Percentiles rank a stretch among this genome's conserved stretches.
Conservation (phyloP, 768 basidiomycete genomes). For the Exidia glandulosa region DNA sequence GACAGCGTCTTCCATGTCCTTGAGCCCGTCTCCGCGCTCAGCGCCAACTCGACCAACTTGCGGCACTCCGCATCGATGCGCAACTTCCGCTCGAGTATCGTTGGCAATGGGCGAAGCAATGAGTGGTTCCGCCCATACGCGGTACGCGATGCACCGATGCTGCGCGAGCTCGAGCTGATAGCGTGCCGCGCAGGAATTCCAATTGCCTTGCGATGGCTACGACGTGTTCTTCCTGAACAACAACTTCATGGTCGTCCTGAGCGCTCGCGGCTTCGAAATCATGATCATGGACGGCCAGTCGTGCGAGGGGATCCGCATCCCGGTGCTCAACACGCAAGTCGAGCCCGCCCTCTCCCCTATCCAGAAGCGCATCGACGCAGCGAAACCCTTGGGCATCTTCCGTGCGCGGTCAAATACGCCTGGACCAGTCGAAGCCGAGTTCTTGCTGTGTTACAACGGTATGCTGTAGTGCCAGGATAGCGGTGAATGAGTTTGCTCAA, state of each 20-base stretch:
- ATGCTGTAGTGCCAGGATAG: too few relatives aligned
- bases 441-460: constrained; percentile 30
- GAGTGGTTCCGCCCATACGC: constrained; percentile 34
- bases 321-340: constrained; percentile 14
- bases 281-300: constrained; percentile 24
- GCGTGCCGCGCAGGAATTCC: constrained; percentile 14
- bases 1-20: constrained; percentile 32
- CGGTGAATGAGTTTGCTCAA: constrained; percentile 13
- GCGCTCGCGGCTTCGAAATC: constrained; percentile 30
- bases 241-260: constrained; percentile 28
- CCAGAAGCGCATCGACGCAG: constrained; percentile 22
- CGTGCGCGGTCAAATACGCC: constrained; percentile 10
- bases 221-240: constrained; percentile 26
- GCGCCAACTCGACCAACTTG: constrained; percentile 10
- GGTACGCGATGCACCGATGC: constrained; percentile 3
- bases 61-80: constrained; percentile 6
- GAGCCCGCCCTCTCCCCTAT: constrained; percentile 19
- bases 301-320: constrained; percentile 23
- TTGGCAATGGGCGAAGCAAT: background rate
- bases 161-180: background rate
- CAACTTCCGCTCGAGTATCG: constrained; percentile 13
- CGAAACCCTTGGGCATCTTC: constrained; percentile 29
- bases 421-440: constrained; percentile 22
- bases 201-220: constrained; percentile 24
- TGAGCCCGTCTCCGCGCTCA: constrained; percentile 25